Evolutionary conservation across 2,329 filamentous ascomycete species (phyloP), one percentile per base, ranked within the genome.

Genomic region (Neonectria coccinea): DNA sequence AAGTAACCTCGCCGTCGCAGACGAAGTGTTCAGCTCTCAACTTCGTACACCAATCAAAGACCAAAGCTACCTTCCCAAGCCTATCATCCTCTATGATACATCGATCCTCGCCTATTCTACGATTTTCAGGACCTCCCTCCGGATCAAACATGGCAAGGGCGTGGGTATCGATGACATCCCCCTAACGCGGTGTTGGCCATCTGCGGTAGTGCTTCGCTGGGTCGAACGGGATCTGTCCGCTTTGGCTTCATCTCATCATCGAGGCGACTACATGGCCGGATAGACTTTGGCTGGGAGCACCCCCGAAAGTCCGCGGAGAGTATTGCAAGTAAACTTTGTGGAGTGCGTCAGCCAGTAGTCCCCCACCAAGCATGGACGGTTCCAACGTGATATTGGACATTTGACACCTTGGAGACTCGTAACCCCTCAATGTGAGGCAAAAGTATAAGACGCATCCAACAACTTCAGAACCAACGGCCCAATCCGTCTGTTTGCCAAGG

Each of bases 151-250:
- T 11, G 14, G 22, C 57, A 48, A 47, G 31, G 42, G 29, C 51
- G 31, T 60, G 51, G 50, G 57, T 54, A 27, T 54, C 57, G 29
- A 42, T 48, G 51, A 44, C 42, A 48, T 41, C 8, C 36, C 41
- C 22, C 42, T 31, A 20, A 31, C 22, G 5, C 16, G 33, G 33
- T 29, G 44, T 29, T 50, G 22, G 16, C 12, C 10, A 12, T 36
- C 12, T n/a, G 12, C 36, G 14, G 36, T 39, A 36, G 33, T 9
- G 31, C 22, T 18, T 7, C 18, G n/a, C 54, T n/a, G 57, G 14
- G 41, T 51, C 29, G 25, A 22, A 29, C 18, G 16, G 51, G 22
- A 12, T 33, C 47, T 29, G 25, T 20, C 47, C 27, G 27, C 16
- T 50, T 50, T 50, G 47, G 47, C 14, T 48, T 16, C 12, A 6